These are phyloP conservation scores for Podospora appendiculata DNA, from an alignment of 495 filamentous ascomycete species.

Conservation along the genomic window DNA sequence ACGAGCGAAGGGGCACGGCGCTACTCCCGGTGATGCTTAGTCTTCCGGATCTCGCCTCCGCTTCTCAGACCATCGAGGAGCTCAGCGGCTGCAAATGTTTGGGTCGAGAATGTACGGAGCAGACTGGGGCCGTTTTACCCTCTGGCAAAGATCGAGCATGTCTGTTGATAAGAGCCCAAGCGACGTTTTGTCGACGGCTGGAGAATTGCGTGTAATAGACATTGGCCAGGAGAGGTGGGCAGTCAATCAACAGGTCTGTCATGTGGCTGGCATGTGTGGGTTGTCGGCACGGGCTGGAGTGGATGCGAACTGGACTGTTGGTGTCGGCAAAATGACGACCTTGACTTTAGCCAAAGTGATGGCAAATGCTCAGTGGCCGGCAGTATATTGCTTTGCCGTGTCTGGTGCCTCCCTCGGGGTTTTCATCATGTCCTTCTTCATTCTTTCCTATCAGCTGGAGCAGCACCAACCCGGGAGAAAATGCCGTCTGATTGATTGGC, in stretches of 20 bases:
- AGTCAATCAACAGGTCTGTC: conserved; percentile 9
- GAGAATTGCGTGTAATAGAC: not conserved
- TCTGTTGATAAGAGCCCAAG: no score
- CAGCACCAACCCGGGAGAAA: no score
- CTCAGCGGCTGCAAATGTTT: no score
- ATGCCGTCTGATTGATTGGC: no score
- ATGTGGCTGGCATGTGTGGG: conserved; percentile 17
- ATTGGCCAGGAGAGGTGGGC: not conserved
- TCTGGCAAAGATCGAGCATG: no score
- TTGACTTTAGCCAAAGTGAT: conserved; percentile 29
- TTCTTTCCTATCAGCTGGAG: not conserved
- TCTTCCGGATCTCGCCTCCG: no score
- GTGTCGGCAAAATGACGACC: conserved; percentile 22
- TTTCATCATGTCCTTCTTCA: conserved; percentile 4
- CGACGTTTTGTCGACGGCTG: not conserved
- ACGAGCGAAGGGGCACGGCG: no score
- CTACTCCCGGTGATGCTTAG: no score
- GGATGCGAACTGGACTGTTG: conserved; percentile 13
- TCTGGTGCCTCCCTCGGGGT: conserved; percentile 16
- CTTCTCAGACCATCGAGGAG: no score
- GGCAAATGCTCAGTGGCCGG: conserved; percentile 13
- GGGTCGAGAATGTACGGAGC: not conserved
- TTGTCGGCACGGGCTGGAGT: conserved; percentile 7
- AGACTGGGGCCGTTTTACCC: not conserved
- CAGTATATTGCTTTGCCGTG: conserved; percentile 29